These are phyloP conservation scores for Penicillium alfredii DNA, from an alignment of 495 filamentous ascomycete genomes.

Conservation along the genomic window DNA sequence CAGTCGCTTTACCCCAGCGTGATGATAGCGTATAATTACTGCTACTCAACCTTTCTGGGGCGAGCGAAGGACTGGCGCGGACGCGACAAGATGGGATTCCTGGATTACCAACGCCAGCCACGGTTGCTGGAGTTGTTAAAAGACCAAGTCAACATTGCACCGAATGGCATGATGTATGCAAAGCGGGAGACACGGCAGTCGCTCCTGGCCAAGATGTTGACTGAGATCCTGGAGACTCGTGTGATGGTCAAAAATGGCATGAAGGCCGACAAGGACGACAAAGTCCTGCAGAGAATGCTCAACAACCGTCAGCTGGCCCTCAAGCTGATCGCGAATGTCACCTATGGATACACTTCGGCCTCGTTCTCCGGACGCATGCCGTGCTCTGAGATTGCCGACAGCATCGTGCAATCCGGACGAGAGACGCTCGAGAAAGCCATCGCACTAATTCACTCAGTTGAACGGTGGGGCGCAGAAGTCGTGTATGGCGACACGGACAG, in stretches of 20 bases:
- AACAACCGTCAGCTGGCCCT: constrained; percentile 93
- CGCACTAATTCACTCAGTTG: constrained; percentile 80
- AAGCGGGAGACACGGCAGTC: constrained; percentile 83
- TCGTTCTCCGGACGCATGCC: constrained; percentile 96
- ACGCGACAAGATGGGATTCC: constrained; percentile 91
- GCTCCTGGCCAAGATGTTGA: constrained; percentile 90
- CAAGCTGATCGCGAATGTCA: constrained; percentile 97
- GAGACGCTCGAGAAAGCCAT: constrained; percentile 95
- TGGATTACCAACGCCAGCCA: constrained; percentile 69
- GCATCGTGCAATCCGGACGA: constrained; percentile 91
- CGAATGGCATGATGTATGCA: constrained; percentile 94
- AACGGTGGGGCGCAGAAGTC: constrained; percentile 87
- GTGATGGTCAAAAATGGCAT: constrained; percentile 98
- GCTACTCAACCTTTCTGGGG: constrained; percentile 94
- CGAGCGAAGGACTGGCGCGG: constrained; percentile 80
- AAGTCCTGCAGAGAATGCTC: constrained; percentile 73
- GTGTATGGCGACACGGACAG: constrained; percentile 98
- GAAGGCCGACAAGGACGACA: constrained; percentile 92
- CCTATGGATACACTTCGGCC: constrained; percentile 95
- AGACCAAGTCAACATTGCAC: constrained; percentile 86
- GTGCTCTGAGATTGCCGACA: constrained; percentile 95
- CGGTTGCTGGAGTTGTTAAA: constrained; percentile 72
- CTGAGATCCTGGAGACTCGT: constrained; percentile 91
- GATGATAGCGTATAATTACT: constrained; percentile 99
- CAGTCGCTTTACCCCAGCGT: constrained; percentile 94